Conservation (phyloP, 495 filamentous ascomycete genomes). For the Tricharina praecox region DNA sequence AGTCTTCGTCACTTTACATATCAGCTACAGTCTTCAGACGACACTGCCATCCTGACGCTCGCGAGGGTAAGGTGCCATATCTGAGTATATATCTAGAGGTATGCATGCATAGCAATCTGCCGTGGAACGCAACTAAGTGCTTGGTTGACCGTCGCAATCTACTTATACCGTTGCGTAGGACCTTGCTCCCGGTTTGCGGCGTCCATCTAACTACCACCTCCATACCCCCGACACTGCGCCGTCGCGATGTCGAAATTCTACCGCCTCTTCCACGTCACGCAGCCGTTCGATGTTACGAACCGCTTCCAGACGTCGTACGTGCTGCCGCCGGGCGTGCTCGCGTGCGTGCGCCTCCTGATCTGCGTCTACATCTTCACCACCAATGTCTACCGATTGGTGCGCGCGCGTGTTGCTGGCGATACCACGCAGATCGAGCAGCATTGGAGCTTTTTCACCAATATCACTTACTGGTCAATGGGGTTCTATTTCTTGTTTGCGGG, state of each 20-base stretch:
- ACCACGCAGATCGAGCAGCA: slow-evolving; percentile 29
- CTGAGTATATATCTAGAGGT: too few species aligned
- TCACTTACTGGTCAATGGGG: slow-evolving; percentile 62
- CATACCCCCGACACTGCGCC: too few species aligned
- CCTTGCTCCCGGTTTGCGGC: too few species aligned
- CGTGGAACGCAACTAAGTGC: too few species aligned
- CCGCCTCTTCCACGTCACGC: slow-evolving; percentile 5
- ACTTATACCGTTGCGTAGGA: too few species aligned
- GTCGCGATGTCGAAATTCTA: not conserved
- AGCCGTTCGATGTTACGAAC: slow-evolving; percentile 39
- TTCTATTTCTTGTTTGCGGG: slow-evolving; percentile 56
- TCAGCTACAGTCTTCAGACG: too few species aligned
- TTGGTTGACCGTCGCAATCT: too few species aligned
- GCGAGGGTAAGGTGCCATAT: too few species aligned
- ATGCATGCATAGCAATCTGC: too few species aligned
- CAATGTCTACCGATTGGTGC: slow-evolving; percentile 51
- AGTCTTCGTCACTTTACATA: too few species aligned
- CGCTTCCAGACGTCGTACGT: slow-evolving; percentile 65
- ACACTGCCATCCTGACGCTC: too few species aligned
- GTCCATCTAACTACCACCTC: too few species aligned
- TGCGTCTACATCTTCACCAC: slow-evolving; percentile 55
- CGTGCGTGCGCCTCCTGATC: slow-evolving; percentile 40
- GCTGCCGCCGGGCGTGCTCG: slow-evolving; percentile 45
- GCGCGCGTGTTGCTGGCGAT: slow-evolving; percentile 23
- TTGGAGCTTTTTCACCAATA: slow-evolving; percentile 68